Evolutionary conservation across 23 red algal species (phyloP).

Genomic region (Gracilariopsis chorda): DNA sequence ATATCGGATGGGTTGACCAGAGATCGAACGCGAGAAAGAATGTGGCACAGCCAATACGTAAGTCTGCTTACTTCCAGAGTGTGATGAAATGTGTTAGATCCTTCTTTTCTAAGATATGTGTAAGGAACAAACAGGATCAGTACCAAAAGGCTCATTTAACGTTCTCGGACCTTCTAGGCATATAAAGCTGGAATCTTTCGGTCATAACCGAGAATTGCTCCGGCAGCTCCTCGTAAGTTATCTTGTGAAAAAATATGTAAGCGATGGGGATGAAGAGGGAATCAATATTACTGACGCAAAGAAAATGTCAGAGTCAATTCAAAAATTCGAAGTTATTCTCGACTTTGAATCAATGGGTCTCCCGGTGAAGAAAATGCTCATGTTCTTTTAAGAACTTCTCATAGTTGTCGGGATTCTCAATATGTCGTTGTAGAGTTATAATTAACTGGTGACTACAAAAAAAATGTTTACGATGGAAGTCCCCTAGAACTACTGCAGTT

Average conservation of each 20-base stretch:
- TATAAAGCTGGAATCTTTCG: neutral
- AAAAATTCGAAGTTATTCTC: neutral
- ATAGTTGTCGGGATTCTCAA: neutral
- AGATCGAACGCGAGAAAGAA: neutral
- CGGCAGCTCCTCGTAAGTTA: neutral
- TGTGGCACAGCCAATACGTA: neutral
- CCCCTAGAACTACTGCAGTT: neutral
- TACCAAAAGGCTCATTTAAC: neutral
- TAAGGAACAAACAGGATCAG: neutral
- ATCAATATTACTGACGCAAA: neutral
- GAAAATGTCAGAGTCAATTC: neutral
- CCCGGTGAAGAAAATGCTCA: neutral
- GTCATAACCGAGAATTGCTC: neutral
- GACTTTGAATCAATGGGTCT: neutral
- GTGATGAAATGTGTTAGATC: neutral
- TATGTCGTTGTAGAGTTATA: slow-evolving; percentile 12
- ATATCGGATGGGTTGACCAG: neutral
- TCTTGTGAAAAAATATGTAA: neutral
- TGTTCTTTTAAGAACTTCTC: neutral
- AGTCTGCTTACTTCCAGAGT: neutral
- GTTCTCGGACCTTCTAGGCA: neutral
- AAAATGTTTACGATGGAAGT: neutral
- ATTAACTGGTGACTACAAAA: neutral
- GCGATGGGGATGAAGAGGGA: neutral
- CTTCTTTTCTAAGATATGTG: neutral